phyloP scores from a whole-genome alignment of 73 alveolate genomes.

The Uronychia binucleata region DNA sequence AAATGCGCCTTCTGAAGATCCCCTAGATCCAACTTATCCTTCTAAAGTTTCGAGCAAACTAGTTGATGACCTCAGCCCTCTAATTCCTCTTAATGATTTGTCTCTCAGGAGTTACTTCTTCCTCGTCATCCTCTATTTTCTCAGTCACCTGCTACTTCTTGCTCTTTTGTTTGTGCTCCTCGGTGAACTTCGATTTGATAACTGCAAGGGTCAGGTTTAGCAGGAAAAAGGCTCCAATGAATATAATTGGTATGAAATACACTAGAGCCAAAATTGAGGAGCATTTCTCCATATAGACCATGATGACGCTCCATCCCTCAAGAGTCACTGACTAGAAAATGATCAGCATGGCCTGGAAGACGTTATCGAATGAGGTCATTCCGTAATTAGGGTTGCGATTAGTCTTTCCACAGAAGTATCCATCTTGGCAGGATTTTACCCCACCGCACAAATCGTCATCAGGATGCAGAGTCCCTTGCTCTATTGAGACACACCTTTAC shows the following conservation, averaged over 20 bases:
- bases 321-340: conserved; percentile 81
- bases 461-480: conserved; percentile 64
- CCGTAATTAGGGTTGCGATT: conserved; percentile 80
- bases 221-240: conserved; percentile 86
- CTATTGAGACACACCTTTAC: conserved; percentile 71
- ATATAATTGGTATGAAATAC: conserved; percentile 74
- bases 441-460: conserved; percentile 64
- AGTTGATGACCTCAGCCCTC: too few species aligned
- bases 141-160: too few species aligned
- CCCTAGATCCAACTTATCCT: too few species aligned
- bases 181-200: conserved; percentile 76
- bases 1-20: too few species aligned
- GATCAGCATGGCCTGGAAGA: conserved; percentile 74
- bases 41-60: too few species aligned
- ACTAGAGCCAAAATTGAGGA: conserved; percentile 65
- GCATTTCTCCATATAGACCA: conserved; percentile 70
- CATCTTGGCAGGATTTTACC: conserved; percentile 66
- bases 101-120: too few species aligned
- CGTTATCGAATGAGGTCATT: conserved; percentile 82
- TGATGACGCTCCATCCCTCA: conserved; percentile 93
- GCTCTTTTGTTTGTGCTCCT: conserved; percentile 12
- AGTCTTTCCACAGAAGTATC: conserved; percentile 80
- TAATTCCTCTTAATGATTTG: too few species aligned
- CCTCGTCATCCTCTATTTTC: too few species aligned
- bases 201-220: conserved; percentile 90